Percentiles rank a stretch among this genome's conserved stretches.
phyloP scores from a whole-genome alignment of 1,139 yeast species.

The Sugiyamaella castrensis region DNA sequence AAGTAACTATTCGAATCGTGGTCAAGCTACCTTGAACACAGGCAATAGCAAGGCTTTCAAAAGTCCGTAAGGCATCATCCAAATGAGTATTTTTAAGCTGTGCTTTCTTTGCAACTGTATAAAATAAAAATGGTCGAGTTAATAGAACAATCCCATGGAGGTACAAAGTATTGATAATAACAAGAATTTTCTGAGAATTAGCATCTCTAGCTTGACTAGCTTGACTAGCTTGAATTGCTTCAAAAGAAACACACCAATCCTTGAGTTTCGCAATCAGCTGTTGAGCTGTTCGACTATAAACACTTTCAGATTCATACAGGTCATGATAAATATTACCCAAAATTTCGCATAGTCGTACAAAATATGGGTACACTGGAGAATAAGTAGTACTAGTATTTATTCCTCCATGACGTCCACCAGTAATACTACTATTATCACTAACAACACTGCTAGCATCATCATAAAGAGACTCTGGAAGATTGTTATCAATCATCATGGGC shows the following conservation, averaged over 20 bases:
- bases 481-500: slow-evolving; percentile 11
- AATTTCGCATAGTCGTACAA: slow-evolving; percentile 12
- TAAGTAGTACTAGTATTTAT: not conserved
- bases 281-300: slow-evolving; percentile 11
- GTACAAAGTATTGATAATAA: slow-evolving; percentile 10
- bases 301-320: slow-evolving; percentile 9
- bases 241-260: slow-evolving; percentile 9
- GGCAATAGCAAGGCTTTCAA: slow-evolving; percentile 13
- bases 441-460: not conserved
- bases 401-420: not conserved
- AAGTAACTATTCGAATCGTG: slow-evolving; percentile 1
- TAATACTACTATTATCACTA: not conserved
- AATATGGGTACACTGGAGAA: slow-evolving; percentile 1
- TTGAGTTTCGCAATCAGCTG: slow-evolving; percentile 7
- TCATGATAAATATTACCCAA: slow-evolving; percentile 11
- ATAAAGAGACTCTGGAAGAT: slow-evolving; percentile 2
- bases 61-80: slow-evolving; percentile 13
- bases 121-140: slow-evolving; percentile 16
- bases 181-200: not conserved
- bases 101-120: slow-evolving; percentile 14
- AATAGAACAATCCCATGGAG: slow-evolving; percentile 15
- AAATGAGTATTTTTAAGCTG: slow-evolving; percentile 9
- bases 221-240: not conserved
- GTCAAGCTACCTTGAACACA: slow-evolving; percentile 16
- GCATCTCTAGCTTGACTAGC: not conserved